phyloP scores from a whole-genome alignment of 495 filamentous ascomycete species.

The Talaromyces stipitatus region DNA sequence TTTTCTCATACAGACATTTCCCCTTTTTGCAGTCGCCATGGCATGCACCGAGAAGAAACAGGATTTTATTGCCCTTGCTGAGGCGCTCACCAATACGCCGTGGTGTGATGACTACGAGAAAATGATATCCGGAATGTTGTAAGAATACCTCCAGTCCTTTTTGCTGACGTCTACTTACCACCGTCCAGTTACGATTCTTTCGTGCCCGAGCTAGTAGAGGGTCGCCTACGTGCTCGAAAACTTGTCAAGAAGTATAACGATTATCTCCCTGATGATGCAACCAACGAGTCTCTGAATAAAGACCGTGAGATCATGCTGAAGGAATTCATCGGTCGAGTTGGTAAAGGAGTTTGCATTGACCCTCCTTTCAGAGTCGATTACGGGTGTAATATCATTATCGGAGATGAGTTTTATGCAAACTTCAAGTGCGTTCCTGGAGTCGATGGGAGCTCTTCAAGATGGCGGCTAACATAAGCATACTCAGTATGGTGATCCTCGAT shows the following conservation, averaged over 20 bases:
- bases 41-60: slow-evolving; percentile 23
- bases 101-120: slow-evolving; percentile 38
- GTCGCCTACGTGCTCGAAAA: slow-evolving; percentile 20
- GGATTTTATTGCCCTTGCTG: slow-evolving; percentile 18
- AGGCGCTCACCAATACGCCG: slow-evolving; percentile 20
- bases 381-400: slow-evolving; percentile 35
- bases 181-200: slow-evolving; percentile 17
- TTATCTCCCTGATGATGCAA: slow-evolving; percentile 22
- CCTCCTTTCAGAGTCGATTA: slow-evolving; percentile 35
- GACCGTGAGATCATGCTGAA: slow-evolving; percentile 15
- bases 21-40: too few species aligned
- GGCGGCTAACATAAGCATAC: slow-evolving; percentile 1
- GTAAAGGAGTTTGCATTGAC: slow-evolving; percentile 22
- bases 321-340: slow-evolving; percentile 20
- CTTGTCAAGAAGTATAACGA: slow-evolving; percentile 26
- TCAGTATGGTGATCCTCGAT: slow-evolving; percentile 30
- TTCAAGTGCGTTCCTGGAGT: slow-evolving; percentile 22
- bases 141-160: slow-evolving; percentile 3
- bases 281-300: slow-evolving; percentile 8
- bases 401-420: slow-evolving; percentile 34
- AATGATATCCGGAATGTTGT: slow-evolving; percentile 42
- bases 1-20: too few species aligned
- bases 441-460: not conserved
- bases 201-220: slow-evolving; percentile 17
- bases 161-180: not conserved